Conservation (phyloP, 2,329 filamentous ascomycete genomes). For the Coniochaeta sp. region DNA sequence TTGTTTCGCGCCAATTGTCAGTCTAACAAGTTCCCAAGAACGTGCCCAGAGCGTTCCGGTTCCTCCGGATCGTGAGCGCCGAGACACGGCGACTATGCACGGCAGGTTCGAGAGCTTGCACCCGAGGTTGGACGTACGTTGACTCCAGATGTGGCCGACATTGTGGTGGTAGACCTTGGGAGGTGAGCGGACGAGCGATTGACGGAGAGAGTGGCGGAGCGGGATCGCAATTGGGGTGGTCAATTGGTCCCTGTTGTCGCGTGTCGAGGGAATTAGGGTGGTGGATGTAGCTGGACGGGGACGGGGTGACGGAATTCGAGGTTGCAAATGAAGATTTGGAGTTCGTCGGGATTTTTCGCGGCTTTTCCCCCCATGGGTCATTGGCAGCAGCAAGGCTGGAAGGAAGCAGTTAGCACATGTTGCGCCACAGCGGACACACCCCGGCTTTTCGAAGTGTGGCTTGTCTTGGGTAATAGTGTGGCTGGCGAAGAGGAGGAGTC, state of each 20-base stretch:
- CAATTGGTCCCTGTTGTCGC: conserved; percentile 15
- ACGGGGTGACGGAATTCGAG: neutral
- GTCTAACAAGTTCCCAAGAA: neutral
- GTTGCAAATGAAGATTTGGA: conserved; percentile 2
- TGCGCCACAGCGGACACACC: neutral
- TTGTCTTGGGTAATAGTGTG: too few relatives aligned
- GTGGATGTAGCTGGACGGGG: neutral
- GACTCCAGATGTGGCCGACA: conserved; percentile 22
- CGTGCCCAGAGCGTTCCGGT: neutral
- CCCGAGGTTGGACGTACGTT: conserved; percentile 21
- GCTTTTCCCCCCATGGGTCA: too few relatives aligned
- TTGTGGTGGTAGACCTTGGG: conserved; percentile 11
- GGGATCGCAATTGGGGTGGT: conserved; percentile 13
- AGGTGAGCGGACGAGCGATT: conserved; percentile 5
- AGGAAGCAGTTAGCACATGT: too few relatives aligned
- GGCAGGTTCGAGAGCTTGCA: neutral
- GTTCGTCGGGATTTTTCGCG: conserved; percentile 3
- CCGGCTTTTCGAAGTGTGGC: neutral
- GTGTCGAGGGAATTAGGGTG: conserved; percentile 10
- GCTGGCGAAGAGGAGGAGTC: too few relatives aligned
- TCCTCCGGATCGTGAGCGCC: neutral
- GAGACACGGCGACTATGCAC: neutral
- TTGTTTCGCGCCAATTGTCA: conserved; percentile 11
- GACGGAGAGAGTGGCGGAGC: conserved; percentile 6
- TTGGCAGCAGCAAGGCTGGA: neutral